These are phyloP conservation scores for Cladosporium sp. DNA, from an alignment of 2,329 filamentous ascomycete species.

Conservation along the genomic window DNA sequence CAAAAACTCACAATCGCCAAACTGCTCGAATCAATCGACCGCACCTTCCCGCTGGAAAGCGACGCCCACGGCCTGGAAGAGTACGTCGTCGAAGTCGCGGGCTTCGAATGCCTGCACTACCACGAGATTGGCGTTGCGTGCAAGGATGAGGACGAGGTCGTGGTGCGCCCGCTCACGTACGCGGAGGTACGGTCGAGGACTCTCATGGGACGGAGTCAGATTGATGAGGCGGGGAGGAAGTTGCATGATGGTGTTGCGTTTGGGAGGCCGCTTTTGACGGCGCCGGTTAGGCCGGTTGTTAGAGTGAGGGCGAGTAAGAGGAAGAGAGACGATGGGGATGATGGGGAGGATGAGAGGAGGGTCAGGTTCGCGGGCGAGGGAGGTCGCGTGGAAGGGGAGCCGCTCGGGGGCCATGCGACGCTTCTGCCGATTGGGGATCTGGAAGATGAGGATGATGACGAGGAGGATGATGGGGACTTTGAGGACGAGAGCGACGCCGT, in stretches of 20 bases:
- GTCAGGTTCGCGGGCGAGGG: slow-evolving; percentile 5
- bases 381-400: background rate
- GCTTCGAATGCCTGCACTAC: slow-evolving; percentile 86
- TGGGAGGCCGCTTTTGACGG: slow-evolving; percentile 54
- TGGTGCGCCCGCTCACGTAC: slow-evolving; percentile 72
- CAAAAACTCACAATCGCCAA: slow-evolving; percentile 60
- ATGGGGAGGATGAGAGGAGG: slow-evolving; percentile 27
- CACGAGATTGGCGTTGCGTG: slow-evolving; percentile 66
- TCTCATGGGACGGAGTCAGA: slow-evolving; percentile 75
- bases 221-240: slow-evolving; percentile 71
- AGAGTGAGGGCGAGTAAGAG: slow-evolving; percentile 28
- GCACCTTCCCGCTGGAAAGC: slow-evolving; percentile 75
- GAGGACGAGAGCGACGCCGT: slow-evolving; percentile 10
- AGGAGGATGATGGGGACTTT: slow-evolving; percentile 20
- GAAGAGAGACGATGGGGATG: slow-evolving; percentile 30
- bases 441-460: slow-evolving; percentile 32
- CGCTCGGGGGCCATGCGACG: background rate
- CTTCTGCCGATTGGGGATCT: slow-evolving; percentile 33
- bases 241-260: slow-evolving; percentile 83
- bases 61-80: slow-evolving; percentile 83
- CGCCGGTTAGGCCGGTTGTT: slow-evolving; percentile 37
- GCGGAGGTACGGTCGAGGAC: slow-evolving; percentile 70
- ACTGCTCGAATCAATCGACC: slow-evolving; percentile 74
- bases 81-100: slow-evolving; percentile 74
- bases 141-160: slow-evolving; percentile 78